Evolutionary conservation across 306 rosid species (phyloP), one percentile per base, ranked within the genome.

Genomic region (Datisca glomerata): DNA sequence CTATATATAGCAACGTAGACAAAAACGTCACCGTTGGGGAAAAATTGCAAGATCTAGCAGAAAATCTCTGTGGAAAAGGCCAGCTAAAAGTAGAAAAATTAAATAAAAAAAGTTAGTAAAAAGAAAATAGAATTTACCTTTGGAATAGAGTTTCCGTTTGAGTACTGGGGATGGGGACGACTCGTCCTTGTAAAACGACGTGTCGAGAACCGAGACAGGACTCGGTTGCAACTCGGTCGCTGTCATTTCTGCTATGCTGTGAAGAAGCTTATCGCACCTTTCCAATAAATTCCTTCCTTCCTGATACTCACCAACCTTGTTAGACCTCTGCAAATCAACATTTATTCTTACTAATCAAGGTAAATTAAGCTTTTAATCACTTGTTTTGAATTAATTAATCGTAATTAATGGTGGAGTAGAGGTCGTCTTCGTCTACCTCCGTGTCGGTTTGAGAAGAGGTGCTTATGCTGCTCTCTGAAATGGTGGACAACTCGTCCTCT

Each of bases 201-300:
- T 59, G 81, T 89, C 95, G 0, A 89, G 86, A 2, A 89, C 98
- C 11, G 98, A 89, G 44, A 84, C 86, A 0, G 98, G 98, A 70
- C 98, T 89, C 59, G 98, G 91, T 63, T 80, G 95, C 62, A 80
- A 55, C 86, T 80, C 94, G 67, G 66, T 57, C 18, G 68, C 60
- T 3, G 85, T 75, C 31, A 79, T 79, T 36, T 79, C 95, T 9
- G 93, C 91, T 53, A 89, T 80, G 55, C 86, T 84, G 74, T 64
- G 69, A 14, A 89, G 67, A 53, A 89, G 59, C 59, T 72, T 89
- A 45, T 78, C 93, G 38, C 98, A 84, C 57, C 98, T 78, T 57
- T 84, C 93, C 33, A 89, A 46, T 16, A 77, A 55, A 59, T 57
- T 76, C 56, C 61, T 73, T 24, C 95, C 93, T 55, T 80, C 91